A percentile compares a stretch with the other conserved stretches of the same genome.
phyloP scores from a whole-genome alignment of 2,329 filamentous ascomycete genomes.

The Amauroascus verrucosus region DNA sequence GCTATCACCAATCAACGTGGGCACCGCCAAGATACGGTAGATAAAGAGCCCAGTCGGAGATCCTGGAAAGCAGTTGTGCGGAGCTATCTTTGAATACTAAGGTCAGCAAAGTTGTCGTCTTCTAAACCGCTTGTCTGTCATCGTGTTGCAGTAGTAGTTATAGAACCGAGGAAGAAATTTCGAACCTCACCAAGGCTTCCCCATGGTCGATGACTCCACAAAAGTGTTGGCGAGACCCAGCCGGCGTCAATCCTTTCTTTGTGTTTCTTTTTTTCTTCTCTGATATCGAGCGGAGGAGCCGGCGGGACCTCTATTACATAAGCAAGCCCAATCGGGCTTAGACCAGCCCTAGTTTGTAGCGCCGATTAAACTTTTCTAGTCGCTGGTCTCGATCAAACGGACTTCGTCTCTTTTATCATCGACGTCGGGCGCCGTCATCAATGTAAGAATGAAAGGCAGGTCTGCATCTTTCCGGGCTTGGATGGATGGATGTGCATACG shows the following conservation, averaged over 20 bases:
- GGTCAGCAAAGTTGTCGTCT: too few relatives aligned
- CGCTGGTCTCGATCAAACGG: not conserved
- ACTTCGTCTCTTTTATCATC: not conserved
- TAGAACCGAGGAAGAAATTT: too few relatives aligned
- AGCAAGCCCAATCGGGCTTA: not conserved
- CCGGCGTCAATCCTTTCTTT: not conserved
- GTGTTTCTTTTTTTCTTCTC: not conserved
- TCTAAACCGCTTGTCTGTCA: too few relatives aligned
- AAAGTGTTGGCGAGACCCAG: not conserved
- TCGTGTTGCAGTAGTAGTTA: too few relatives aligned
- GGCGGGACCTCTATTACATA: not conserved
- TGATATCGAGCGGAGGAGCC: not conserved
- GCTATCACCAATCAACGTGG: too few relatives aligned
- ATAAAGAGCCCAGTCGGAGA: not conserved
- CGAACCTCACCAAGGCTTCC: not conserved
- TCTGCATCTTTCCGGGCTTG: too few relatives aligned
- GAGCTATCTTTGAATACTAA: too few relatives aligned
- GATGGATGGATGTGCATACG: too few relatives aligned
- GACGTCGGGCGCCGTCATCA: not conserved
- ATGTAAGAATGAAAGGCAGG: too few relatives aligned
- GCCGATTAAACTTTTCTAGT: too few relatives aligned
- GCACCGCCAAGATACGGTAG: too few relatives aligned
- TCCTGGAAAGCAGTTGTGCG: not conserved
- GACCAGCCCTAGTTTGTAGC: constrained; percentile 2
- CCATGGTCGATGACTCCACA: not conserved